Percentiles rank a stretch among this genome's conserved stretches.
These are phyloP conservation scores for Candolleomyces eurysporus DNA, from an alignment of 768 basidiomycete genomes.

Conservation along the genomic window DNA sequence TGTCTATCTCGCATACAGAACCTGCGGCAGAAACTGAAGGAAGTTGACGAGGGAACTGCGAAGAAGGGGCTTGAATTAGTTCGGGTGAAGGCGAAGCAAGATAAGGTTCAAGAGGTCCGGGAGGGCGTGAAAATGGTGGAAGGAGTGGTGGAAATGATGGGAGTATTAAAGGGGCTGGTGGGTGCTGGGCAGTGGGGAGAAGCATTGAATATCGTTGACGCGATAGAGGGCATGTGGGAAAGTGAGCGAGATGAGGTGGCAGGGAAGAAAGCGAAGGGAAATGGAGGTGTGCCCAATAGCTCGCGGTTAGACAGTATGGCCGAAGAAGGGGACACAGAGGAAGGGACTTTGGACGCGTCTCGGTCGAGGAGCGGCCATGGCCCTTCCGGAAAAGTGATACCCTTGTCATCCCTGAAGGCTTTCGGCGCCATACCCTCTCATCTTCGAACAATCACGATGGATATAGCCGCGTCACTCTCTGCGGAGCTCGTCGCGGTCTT, in stretches of 20 bases:
- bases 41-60: constrained; percentile 76
- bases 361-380: constrained; percentile 9
- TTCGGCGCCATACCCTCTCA: constrained; percentile 76
- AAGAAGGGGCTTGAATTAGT: constrained; percentile 79
- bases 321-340: constrained; percentile 30
- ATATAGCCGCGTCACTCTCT: constrained; percentile 76
- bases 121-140: constrained; percentile 63
- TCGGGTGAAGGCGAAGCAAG: constrained; percentile 56
- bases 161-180: constrained; percentile 71
- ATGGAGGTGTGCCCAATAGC: constrained; percentile 16
- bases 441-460: constrained; percentile 65
- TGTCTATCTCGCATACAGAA: constrained; percentile 76
- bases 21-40: constrained; percentile 66
- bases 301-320: constrained; percentile 34
- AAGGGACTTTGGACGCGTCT: not conserved
- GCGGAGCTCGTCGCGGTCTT: constrained; percentile 75
- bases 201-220: constrained; percentile 73
- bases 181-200: constrained; percentile 85
- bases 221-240: constrained; percentile 61
- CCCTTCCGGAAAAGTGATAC: constrained; percentile 34
- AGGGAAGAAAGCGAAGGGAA: constrained; percentile 15
- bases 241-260: constrained; percentile 8
- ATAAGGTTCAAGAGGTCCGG: constrained; percentile 56
- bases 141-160: constrained; percentile 75
- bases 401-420: constrained; percentile 67